Conservation (phyloP, 2,329 filamentous ascomycete species). For the Uncinocarpus reesii region DNA sequence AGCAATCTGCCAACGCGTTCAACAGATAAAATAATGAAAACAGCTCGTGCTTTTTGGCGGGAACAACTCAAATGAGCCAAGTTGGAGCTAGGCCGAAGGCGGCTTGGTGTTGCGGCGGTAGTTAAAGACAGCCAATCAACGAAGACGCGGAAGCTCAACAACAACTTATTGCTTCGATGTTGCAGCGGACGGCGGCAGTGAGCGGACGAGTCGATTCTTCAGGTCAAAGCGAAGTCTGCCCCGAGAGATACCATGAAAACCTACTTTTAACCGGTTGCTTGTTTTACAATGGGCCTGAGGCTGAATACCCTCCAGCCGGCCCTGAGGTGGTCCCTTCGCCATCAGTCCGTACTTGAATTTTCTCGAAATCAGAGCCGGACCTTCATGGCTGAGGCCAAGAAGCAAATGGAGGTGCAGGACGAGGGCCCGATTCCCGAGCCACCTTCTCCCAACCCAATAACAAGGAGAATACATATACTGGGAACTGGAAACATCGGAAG, state of each 20-base stretch:
- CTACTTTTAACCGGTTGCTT: too few species aligned
- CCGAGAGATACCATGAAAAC: too few species aligned
- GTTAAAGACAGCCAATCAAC: neutral
- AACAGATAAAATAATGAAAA: neutral
- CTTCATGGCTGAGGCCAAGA: neutral
- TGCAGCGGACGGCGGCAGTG: neutral
- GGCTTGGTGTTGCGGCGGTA: neutral
- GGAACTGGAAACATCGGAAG: slow-evolving; percentile 73
- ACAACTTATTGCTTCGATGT: too few species aligned
- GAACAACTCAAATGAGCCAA: neutral
- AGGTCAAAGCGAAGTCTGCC: neutral
- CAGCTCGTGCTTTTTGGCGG: neutral
- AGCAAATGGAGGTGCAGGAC: slow-evolving; percentile 5
- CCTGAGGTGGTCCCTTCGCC: neutral
- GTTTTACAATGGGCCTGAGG: neutral
- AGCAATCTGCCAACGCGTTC: neutral
- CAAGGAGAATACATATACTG: slow-evolving; percentile 59
- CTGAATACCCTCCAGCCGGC: neutral
- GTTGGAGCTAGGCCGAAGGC: neutral
- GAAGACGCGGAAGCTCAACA: neutral
- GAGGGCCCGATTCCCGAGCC: neutral
- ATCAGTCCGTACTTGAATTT: neutral
- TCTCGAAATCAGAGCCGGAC: neutral
- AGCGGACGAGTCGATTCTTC: neutral
- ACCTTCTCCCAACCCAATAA: slow-evolving; percentile 7